phyloP scores from a whole-genome alignment of 225 moss, liverwort and hornwort species.

The Lunularia cruciata region DNA sequence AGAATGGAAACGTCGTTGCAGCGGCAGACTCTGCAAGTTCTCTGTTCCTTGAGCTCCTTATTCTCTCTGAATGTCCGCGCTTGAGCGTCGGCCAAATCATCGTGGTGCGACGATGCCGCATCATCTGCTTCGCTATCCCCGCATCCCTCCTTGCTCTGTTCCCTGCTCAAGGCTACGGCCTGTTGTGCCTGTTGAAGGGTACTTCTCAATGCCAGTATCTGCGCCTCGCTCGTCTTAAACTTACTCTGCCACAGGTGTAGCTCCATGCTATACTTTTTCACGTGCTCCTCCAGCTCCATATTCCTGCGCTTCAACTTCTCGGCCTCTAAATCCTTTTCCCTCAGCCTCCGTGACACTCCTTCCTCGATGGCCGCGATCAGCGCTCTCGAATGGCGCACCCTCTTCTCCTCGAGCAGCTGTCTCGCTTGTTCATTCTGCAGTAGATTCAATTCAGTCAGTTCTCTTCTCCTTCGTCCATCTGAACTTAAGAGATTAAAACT shows the following conservation, averaged over 20 bases:
- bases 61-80: conserved; percentile 70
- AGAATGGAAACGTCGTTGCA: conserved; percentile 82
- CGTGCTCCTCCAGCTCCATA: conserved; percentile 72
- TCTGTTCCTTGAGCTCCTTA: conserved; percentile 82
- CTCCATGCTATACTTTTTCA: conserved; percentile 65
- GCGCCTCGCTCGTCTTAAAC: conserved; percentile 56
- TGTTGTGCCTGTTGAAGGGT: conserved; percentile 81
- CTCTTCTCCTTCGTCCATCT: neutral
- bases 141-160: conserved; percentile 88
- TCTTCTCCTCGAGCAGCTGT: conserved; percentile 71
- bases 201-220: conserved; percentile 49
- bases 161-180: conserved; percentile 63
- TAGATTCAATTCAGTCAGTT: neutral
- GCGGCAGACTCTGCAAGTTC: conserved; percentile 84
- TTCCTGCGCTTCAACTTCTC: conserved; percentile 73
- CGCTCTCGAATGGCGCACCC: conserved; percentile 63
- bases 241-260: conserved; percentile 75
- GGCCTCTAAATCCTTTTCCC: conserved; percentile 78
- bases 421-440: conserved; percentile 75
- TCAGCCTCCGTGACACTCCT: conserved; percentile 57
- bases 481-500: no score
- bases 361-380: conserved; percentile 70
- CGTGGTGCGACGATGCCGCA: conserved; percentile 84
- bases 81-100: conserved; percentile 67
- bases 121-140: conserved; percentile 93